Evolutionary conservation across 179 eudicot species (phyloP).

Genomic region (Spinacia oleracea): DNA sequence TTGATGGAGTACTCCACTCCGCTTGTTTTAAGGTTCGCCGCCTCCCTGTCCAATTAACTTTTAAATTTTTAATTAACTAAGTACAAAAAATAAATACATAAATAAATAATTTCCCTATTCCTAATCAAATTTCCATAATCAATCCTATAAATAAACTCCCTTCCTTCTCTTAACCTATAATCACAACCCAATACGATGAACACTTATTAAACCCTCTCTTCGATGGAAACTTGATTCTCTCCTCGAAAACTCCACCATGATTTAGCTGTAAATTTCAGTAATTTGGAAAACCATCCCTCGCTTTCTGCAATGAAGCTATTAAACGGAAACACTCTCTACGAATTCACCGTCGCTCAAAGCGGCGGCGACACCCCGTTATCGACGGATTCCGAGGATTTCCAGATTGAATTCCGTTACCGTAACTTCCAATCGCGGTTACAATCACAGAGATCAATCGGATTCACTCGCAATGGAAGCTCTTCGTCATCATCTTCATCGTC

Average conservation of each 20-base stretch:
- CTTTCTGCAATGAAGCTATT: slow-evolving; percentile 27
- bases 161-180: too few species aligned
- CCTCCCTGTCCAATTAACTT: background rate
- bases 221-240: background rate
- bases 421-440: slow-evolving; percentile 1
- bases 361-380: background rate
- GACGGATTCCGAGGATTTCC: background rate
- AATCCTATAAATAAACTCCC: background rate
- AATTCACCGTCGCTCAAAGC: slow-evolving; percentile 26
- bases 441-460: background rate
- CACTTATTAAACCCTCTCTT: too few species aligned
- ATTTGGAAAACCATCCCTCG: background rate
- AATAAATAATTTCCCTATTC: too few species aligned
- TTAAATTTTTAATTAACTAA: too few species aligned
- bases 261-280: background rate
- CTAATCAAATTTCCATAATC: background rate
- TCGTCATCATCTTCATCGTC: background rate
- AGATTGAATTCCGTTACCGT: slow-evolving; percentile 13
- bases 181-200: background rate
- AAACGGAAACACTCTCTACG: slow-evolving; percentile 23
- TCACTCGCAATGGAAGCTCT: background rate
- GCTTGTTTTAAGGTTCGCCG: background rate
- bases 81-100: background rate
- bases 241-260: background rate
- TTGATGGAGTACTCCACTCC: too few species aligned